Percentiles rank a stretch among this genome's conserved stretches.
Evolutionary conservation across 1,139 yeast species (phyloP).

Genomic region (Yamadazyma atmosphaerica): DNA sequence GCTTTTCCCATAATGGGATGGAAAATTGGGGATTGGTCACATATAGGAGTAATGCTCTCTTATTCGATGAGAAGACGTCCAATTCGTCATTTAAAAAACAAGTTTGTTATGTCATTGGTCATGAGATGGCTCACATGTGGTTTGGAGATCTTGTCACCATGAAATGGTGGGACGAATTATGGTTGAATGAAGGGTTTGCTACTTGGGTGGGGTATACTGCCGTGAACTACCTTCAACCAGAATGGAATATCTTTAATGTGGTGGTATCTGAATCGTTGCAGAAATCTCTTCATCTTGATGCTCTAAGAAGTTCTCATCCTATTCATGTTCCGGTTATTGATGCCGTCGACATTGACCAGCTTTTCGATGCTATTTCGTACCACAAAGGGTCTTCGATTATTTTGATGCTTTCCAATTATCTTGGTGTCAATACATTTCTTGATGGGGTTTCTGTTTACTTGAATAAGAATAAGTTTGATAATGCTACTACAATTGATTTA

Average conservation of each 20-base stretch:
- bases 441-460: conserved; percentile 73
- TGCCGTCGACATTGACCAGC: conserved; percentile 82
- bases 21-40: conserved; percentile 90
- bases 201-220: conserved; percentile 88
- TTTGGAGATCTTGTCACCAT: conserved; percentile 63
- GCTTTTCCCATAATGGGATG: conserved; percentile 82
- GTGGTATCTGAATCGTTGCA: conserved; percentile 71
- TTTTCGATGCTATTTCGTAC: conserved; percentile 83
- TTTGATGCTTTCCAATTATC: conserved; percentile 67
- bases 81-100: conserved; percentile 69
- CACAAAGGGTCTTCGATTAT: conserved; percentile 78
- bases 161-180: conserved; percentile 66
- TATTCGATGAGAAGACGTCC: conserved; percentile 65
- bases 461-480: conserved; percentile 67
- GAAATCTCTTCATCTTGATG: conserved; percentile 68
- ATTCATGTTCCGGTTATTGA: conserved; percentile 81
- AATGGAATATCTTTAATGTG: conserved; percentile 82
- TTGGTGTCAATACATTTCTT: conserved; percentile 66
- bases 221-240: conserved; percentile 74
- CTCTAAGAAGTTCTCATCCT: conserved; percentile 77
- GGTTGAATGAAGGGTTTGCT: conserved; percentile 70
- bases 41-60: conserved; percentile 73
- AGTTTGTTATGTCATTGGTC: conserved; percentile 86
- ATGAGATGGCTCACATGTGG: conserved; percentile 85
- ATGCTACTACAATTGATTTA: conserved; percentile 77